Percentiles rank a stretch among this genome's conserved stretches.
phyloP scores from a whole-genome alignment of 1,284 basidiomycete species.

The Schizopora paradoxa region DNA sequence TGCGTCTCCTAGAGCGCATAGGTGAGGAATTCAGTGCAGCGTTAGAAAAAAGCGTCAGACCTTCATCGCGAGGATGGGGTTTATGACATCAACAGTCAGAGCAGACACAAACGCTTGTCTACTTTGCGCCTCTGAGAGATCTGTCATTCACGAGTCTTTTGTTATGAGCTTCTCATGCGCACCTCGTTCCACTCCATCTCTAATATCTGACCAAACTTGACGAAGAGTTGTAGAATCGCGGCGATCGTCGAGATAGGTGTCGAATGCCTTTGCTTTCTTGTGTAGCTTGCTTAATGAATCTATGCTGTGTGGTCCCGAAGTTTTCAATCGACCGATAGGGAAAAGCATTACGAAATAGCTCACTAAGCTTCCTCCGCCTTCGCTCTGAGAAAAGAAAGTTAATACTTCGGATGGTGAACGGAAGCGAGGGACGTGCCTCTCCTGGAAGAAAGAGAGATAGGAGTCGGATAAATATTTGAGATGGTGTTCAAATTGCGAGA shows the following conservation, averaged over 20 bases:
- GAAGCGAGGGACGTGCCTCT: constrained; percentile 51
- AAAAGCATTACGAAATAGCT: constrained; percentile 28
- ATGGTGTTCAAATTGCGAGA: constrained; percentile 67
- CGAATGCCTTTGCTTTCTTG: constrained; percentile 61
- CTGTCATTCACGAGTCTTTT: constrained; percentile 6
- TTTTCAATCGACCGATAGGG: background rate
- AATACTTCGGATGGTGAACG: constrained; percentile 17
- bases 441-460: constrained; percentile 79
- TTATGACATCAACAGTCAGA: constrained; percentile 68
- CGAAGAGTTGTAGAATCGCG: constrained; percentile 57
- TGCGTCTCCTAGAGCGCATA: constrained; percentile 64
- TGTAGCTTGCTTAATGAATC: constrained; percentile 68
- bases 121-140: constrained; percentile 66
- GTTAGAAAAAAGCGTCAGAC: constrained; percentile 32
- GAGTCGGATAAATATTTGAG: constrained; percentile 66
- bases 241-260: constrained; percentile 60
- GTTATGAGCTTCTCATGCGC: constrained; percentile 19
- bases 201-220: constrained; percentile 74
- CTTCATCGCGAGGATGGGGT: constrained; percentile 60
- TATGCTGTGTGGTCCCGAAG: constrained; percentile 43
- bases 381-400: constrained; percentile 43
- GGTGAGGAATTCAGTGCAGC: constrained; percentile 7
- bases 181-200: constrained; percentile 81
- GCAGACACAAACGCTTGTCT: constrained; percentile 71
- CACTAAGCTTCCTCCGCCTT: constrained; percentile 81